Evolutionary conservation across 192 early-diverging fungal species (phyloP).

Genomic region (Gonapodya prolifera): DNA sequence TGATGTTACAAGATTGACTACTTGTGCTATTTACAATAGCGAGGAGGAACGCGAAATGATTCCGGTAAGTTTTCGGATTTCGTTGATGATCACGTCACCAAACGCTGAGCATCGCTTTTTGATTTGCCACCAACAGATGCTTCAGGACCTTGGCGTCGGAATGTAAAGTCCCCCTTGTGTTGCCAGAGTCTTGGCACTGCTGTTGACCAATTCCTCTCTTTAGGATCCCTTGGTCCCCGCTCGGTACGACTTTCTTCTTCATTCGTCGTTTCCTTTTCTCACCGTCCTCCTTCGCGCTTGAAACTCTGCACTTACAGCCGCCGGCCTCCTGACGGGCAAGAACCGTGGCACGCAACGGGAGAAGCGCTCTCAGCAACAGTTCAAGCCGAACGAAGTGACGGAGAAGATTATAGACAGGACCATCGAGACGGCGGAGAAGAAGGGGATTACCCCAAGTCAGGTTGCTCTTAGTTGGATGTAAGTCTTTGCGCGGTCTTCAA

Average conservation of each 20-base stretch:
- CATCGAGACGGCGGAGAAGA: constrained; percentile 3
- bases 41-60: constrained; percentile 4
- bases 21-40: background rate
- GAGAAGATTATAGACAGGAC: background rate
- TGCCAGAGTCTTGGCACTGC: background rate
- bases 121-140: no score
- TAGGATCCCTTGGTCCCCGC: background rate
- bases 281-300: background rate
- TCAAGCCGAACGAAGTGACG: background rate
- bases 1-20: no score
- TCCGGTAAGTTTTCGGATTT: no score
- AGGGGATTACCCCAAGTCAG: background rate
- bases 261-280: background rate
- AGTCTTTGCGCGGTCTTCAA: background rate
- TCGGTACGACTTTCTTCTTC: background rate
- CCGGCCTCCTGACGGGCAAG: background rate
- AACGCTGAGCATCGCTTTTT: no score
- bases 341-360: constrained; percentile 1
- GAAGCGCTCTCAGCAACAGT: background rate
- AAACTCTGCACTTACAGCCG: background rate
- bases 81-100: no score
- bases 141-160: background rate
- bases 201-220: background rate
- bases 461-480: constrained; percentile 7
- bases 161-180: background rate